Base-by-base conservation (phyloP, 805 yeast genomes). In the Saccharomycopsis lassenensis region DNA sequence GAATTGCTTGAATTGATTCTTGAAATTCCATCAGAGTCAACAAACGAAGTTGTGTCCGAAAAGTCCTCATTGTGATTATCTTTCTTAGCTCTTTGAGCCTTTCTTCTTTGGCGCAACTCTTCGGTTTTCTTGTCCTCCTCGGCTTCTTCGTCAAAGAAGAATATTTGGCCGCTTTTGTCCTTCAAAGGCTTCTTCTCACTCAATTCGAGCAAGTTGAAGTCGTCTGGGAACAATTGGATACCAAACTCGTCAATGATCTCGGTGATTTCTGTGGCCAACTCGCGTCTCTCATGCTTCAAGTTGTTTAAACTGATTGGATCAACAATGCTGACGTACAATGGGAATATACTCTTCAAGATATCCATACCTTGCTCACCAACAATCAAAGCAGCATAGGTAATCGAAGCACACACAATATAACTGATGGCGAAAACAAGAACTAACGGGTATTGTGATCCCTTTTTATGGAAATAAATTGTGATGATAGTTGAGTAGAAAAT, bases 361-460 rank as follows among this genome's bases (percentile, higher is more conserved):
- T 87, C 96, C 71, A 82, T 65, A 14, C 97, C 96, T 41, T 75
- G 76, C 55, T 89, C 98, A 36, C 97, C 96, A 26, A 87, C 74
- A 24, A 80, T 67, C 47, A 89, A 67, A 3, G 96, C 93, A 17
- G 94, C 74, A 54, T 81, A 89, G 0, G 95, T 81, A 11, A 85
- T 72, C n/a, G 66, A 72, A 2, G 87, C 80, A 30, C 77, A 59
- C 4, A 74, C 46, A 42, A 75, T 69, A 31, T 76, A 61, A 52
- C 70, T 65, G 29, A 70, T 47, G 41, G 70, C 59, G 15, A 77
- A 57, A 36, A 36, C 22, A 37, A 40, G 35, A 25, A 46, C 20
- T 36, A 46, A 48, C 51, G 40, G 36, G 37, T 63, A 52, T 7
- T 42, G 46, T n/a, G n/a, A n/a, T n/a, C n/a, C n/a, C 7, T 59